These are phyloP conservation scores for Tagetes erecta DNA, from an alignment of 129 eudicot species.

Conservation along the genomic window DNA sequence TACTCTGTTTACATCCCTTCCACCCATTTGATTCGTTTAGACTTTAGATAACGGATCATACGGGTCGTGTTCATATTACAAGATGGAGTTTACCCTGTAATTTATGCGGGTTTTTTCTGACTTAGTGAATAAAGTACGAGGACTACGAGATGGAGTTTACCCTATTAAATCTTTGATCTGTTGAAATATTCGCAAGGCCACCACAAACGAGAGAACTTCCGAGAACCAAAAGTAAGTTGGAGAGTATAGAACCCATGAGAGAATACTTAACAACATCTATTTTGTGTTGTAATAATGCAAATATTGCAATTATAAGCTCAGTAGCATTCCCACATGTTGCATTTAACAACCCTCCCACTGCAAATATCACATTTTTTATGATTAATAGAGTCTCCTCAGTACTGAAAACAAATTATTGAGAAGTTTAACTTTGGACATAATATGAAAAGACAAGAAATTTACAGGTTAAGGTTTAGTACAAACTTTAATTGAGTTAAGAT, in stretches of 20 bases:
- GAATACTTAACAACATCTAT: conserved; percentile 87
- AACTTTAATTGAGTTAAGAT: no score
- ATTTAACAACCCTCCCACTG: conserved; percentile 95
- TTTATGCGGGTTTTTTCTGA: neutral
- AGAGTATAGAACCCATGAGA: conserved; percentile 81
- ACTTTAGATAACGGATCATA: neutral
- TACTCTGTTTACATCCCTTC: neutral
- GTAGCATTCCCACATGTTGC: conserved; percentile 99
- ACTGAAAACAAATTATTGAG: neutral
- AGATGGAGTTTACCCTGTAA: neutral
- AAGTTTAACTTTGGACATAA: no score
- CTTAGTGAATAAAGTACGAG: neutral
- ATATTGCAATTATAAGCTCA: conserved; percentile 78
- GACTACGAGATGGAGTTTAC: conserved; percentile 33
- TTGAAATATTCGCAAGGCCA: conserved; percentile 67
- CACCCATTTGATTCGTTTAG: neutral
- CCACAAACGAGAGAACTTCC: conserved; percentile 84
- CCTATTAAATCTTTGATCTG: conserved; percentile 70
- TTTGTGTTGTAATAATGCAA: conserved; percentile 69
- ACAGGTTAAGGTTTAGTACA: no score
- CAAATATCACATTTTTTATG: neutral
- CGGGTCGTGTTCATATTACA: neutral
- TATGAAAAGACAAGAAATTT: no score
- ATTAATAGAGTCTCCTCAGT: neutral
- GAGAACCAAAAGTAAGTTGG: conserved; percentile 90